phyloP scores from a whole-genome alignment of 495 filamentous ascomycete species.

The Daldinia decipiens region DNA sequence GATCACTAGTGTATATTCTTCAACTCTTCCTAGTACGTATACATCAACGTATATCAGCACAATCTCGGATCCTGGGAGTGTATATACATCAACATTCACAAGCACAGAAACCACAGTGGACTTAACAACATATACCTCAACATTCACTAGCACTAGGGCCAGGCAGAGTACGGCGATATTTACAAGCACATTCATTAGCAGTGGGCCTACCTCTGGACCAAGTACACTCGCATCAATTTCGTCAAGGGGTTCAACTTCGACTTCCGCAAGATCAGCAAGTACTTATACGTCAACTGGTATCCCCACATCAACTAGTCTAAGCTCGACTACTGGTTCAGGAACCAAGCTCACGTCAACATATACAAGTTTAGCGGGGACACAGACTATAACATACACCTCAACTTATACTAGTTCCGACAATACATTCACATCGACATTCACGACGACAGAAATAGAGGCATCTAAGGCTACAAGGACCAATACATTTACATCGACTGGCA shows the following conservation, averaged over 20 bases:
- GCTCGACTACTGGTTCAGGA: not conserved
- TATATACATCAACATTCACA: slow-evolving; percentile 19
- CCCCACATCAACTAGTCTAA: no score
- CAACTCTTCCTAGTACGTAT: not conserved
- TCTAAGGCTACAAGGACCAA: slow-evolving; percentile 5
- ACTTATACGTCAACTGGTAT: not conserved
- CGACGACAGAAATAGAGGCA: slow-evolving; percentile 8
- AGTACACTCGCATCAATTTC: not conserved
- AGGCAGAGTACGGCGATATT: not conserved
- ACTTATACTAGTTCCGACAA: no score
- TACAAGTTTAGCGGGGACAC: no score
- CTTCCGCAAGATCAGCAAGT: slow-evolving; percentile 2
- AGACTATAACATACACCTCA: no score
- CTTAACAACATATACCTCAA: slow-evolving; percentile 20
- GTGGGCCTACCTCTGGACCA: not conserved
- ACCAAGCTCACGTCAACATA: not conserved
- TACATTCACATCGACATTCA: slow-evolving; percentile 2
- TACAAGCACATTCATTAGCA: not conserved
- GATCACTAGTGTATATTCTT: slow-evolving; percentile 8
- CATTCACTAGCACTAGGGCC: slow-evolving; percentile 16
- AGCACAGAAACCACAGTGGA: slow-evolving; percentile 14
- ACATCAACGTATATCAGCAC: slow-evolving; percentile 22
- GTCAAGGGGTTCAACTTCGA: slow-evolving; percentile 11
- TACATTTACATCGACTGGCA: slow-evolving; percentile 14
- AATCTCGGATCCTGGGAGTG: no score